A percentile compares a stretch with the other conserved stretches of the same genome.
Evolutionary conservation across 1,284 basidiomycete species (phyloP).

Genomic region (Gymnopus androsaceus): DNA sequence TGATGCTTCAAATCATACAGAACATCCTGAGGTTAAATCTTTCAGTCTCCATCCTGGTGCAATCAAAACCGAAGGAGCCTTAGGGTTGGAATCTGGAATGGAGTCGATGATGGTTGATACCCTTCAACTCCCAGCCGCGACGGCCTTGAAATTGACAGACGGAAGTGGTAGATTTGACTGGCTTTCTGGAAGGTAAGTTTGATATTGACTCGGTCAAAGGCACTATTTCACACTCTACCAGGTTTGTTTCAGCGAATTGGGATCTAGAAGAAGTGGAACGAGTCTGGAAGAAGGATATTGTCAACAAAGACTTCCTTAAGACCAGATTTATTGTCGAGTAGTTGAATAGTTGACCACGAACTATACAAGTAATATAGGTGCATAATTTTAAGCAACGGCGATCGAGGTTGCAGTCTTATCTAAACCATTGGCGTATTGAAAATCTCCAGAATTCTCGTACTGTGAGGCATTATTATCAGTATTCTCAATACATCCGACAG

Average conservation of each 20-base stretch:
- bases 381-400: constrained; percentile 1
- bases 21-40: constrained; percentile 2
- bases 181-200: too few relatives aligned
- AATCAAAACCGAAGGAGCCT: background rate
- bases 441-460: constrained; percentile 90
- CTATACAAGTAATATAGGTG: background rate
- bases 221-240: too few relatives aligned
- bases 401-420: constrained; percentile 13
- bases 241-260: constrained; percentile 8
- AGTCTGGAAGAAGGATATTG: background rate
- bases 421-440: constrained; percentile 72
- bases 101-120: background rate
- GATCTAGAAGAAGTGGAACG: constrained; percentile 1
- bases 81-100: too few relatives aligned
- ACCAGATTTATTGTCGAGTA: background rate
- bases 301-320: background rate
- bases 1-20: too few relatives aligned
- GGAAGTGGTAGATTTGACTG: constrained; percentile 1
- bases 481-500: background rate
- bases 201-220: too few relatives aligned
- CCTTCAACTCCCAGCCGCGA: background rate
- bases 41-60: constrained; percentile 1
- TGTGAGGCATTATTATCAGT: constrained; percentile 32
- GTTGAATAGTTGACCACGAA: background rate
- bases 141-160: background rate